Base-by-base conservation (phyloP, 371 early-diverging fungal genomes). In the Fennellomyces sp. region DNA sequence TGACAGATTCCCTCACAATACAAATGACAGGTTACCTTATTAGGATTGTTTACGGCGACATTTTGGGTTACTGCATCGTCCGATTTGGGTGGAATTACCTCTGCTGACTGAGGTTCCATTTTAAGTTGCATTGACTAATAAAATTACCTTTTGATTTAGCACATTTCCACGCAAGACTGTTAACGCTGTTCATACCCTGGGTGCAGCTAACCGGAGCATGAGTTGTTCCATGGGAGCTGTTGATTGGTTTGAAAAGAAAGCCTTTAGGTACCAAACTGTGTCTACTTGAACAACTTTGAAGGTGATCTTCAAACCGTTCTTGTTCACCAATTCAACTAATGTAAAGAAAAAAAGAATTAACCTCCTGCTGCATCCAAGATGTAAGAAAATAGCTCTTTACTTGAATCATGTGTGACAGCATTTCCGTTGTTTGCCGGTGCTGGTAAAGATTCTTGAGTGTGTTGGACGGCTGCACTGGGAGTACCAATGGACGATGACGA, bases 71-170 rank as follows among this genome's bases (percentile, higher is more conserved):
- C 83, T 23, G 78, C 62, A 3, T 77, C 63, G 50, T 76, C 77
- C 27, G 89, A 86, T 56, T 86, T 74, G 7, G 91, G 81, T 28
- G 82, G 74, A n/a, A 91, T 61, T 1, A 68, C 62, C 26, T 83
- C 81, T 21, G 83, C 80, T 5, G 89, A 83, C 21, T 86, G 83
- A 30, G 86, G 78, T 31, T 88, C 85, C 80, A 91, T 74, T 35
- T 79, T 76, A 52, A 91, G 75, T 70, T 90, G 90, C 67, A 92
- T 77, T 15, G 82, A 59, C 87, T 80, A 61, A 5, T 3, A 30
- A 13, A 21, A 48, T 11, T 35, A 36, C 21, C 33, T 27, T 4
- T 10, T 33, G 13, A 33, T 33, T n/a, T n/a, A n/a, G n/a, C n/a
- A n/a, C n/a, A n/a, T n/a, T n/a, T n/a, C n/a, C n/a, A n/a, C n/a